Evolutionary conservation across 768 basidiomycete genomes (phyloP).

Genomic region (Sarcodon sp.): DNA sequence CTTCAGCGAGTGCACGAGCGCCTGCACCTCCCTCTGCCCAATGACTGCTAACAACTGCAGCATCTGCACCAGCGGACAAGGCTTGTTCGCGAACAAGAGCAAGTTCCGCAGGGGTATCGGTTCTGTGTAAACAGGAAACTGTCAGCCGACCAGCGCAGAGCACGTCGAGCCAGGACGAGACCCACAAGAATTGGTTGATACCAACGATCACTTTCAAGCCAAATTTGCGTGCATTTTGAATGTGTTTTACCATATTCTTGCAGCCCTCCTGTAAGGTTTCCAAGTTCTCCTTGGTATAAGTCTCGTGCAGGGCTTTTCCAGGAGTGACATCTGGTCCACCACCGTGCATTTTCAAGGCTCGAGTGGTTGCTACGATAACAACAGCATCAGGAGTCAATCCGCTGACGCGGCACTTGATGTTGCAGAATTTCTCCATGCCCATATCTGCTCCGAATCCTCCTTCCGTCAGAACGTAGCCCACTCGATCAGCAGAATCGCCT

Average conservation of each 20-base stretch:
- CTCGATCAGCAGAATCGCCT: slow-evolving; percentile 68
- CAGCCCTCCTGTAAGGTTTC: slow-evolving; percentile 83
- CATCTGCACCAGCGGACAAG: slow-evolving; percentile 81
- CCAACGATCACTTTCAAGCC: slow-evolving; percentile 94
- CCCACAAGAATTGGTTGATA: slow-evolving; percentile 90
- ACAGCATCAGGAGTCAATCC: slow-evolving; percentile 90
- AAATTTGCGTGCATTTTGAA: slow-evolving; percentile 90
- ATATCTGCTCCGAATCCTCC: slow-evolving; percentile 99
- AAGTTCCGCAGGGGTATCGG: slow-evolving; percentile 85
- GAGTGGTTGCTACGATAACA: slow-evolving; percentile 93
- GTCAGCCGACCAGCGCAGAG: neutral
- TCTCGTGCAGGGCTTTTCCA: slow-evolving; percentile 86
- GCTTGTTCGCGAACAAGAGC: slow-evolving; percentile 72
- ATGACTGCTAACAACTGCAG: slow-evolving; percentile 91
- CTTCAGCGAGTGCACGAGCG: slow-evolving; percentile 81
- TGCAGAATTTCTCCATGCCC: slow-evolving; percentile 99
- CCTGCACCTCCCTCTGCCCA: slow-evolving; percentile 96
- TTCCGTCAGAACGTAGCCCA: slow-evolving; percentile 95
- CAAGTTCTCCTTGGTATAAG: slow-evolving; percentile 90
- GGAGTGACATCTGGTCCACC: slow-evolving; percentile 95
- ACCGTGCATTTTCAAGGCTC: slow-evolving; percentile 98
- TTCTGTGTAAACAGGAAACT: slow-evolving; percentile 26
- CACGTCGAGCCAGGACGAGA: slow-evolving; percentile 8
- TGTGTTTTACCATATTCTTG: slow-evolving; percentile 87
- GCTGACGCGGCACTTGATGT: slow-evolving; percentile 94